These are phyloP conservation scores for Brassica incana DNA, from an alignment of 345 rosid species.

Conservation along the genomic window DNA sequence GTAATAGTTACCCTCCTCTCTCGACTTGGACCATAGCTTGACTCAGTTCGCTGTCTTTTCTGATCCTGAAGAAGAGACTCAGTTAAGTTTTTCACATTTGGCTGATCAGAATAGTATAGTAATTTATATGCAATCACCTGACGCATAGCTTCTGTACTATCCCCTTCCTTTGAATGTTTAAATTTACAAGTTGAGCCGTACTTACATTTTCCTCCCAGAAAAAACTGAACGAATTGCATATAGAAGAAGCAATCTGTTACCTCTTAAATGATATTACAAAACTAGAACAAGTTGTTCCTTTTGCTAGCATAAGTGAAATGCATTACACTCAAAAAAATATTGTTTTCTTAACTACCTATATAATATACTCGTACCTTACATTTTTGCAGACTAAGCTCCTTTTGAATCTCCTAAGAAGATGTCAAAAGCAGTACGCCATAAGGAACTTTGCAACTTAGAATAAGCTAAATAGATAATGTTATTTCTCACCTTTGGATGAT, in stretches of 20 bases:
- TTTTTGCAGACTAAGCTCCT: neutral
- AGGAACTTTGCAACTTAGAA: neutral
- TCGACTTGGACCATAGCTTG: neutral
- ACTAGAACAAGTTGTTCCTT: neutral
- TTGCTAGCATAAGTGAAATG: neutral
- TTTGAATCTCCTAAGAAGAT: neutral
- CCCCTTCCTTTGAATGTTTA: neutral
- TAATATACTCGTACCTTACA: neutral
- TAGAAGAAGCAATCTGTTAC: neutral
- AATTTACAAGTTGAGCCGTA: neutral
- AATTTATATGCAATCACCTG: neutral
- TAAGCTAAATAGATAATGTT: neutral
- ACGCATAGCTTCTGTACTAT: neutral
- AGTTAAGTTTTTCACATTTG: neutral
- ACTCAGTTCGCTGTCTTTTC: neutral
- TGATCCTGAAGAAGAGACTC: neutral
- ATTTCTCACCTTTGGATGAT: conserved; percentile 4
- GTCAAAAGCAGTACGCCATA: neutral
- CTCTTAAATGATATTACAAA: neutral
- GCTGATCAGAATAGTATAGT: neutral
- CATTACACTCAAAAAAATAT: neutral
- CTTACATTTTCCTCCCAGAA: neutral
- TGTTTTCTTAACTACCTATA: no score
- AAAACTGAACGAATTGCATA: neutral
- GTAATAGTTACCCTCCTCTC: neutral